Conservation (phyloP, 2,329 filamentous ascomycete species). For the Lachnellula subtilissima region DNA sequence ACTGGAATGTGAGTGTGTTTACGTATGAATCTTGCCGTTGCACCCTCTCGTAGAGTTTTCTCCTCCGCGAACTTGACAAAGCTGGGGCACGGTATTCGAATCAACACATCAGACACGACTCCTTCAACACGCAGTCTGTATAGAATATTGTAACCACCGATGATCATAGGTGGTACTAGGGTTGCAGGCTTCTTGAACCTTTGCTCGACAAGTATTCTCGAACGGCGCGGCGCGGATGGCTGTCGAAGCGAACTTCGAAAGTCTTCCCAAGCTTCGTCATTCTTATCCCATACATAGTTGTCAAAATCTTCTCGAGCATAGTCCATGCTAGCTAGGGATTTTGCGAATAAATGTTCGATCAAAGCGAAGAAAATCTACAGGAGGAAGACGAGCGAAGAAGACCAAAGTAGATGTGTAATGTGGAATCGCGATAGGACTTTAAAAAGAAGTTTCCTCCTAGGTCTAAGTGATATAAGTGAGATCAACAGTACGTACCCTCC, state of each 20-base stretch:
- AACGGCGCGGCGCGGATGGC: not conserved
- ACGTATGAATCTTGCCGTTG: conserved; percentile 19
- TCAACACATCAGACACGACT: conserved; percentile 2
- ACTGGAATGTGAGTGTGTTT: too few species aligned
- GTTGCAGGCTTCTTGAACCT: conserved; percentile 17
- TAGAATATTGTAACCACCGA: conserved; percentile 19
- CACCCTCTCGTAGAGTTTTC: conserved; percentile 13
- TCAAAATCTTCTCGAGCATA: conserved; percentile 15
- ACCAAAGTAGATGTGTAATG: too few species aligned
- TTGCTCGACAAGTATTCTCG: conserved; percentile 10
- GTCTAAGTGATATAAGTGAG: too few species aligned
- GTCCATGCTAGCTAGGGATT: not conserved
- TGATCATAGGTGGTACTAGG: conserved; percentile 12
- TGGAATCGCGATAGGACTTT: too few species aligned
- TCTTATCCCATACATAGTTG: conserved; percentile 21
- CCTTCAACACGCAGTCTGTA: conserved; percentile 20
- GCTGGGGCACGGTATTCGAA: conserved; percentile 12
- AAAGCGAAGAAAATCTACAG: too few species aligned
- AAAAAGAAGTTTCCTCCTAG: too few species aligned
- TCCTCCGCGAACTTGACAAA: conserved; percentile 13
- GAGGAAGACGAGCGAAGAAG: too few species aligned
- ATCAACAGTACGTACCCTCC: too few species aligned
- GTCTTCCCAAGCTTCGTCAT: conserved; percentile 16
- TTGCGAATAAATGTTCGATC: too few species aligned
- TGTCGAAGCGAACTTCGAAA: conserved; percentile 12